A percentile compares a stretch with the other conserved stretches of the same genome.
These are phyloP conservation scores for Aureococcus anophagefferens DNA, from an alignment of 108 stramenopile genomes.

Conservation along the genomic window DNA sequence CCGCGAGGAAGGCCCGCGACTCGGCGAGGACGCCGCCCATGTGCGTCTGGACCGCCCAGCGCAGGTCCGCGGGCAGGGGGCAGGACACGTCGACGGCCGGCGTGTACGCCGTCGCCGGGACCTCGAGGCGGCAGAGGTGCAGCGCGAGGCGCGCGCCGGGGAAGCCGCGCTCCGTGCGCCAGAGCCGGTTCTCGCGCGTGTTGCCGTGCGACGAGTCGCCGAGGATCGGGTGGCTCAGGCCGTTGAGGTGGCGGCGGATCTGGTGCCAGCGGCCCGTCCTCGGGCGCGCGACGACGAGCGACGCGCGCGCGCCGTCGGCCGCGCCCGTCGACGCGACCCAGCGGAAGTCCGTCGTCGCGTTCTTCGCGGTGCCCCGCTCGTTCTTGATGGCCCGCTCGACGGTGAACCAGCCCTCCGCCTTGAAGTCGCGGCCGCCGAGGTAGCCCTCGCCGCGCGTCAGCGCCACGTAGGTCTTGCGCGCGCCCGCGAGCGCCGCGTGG, in stretches of 20 bases:
- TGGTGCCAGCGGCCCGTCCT: slow-evolving; percentile 73
- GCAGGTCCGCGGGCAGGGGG: slow-evolving; percentile 57
- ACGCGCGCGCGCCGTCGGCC: slow-evolving; percentile 45
- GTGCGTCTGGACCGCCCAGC: no score
- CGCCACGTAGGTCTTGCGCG: slow-evolving; percentile 68
- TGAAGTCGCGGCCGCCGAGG: slow-evolving; percentile 35
- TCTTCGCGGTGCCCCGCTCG: slow-evolving; percentile 48
- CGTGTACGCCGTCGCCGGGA: slow-evolving; percentile 37
- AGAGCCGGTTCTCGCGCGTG: slow-evolving; percentile 51
- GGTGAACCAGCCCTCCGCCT: slow-evolving; percentile 57
- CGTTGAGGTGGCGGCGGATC: slow-evolving; percentile 68
- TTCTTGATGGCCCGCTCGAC: slow-evolving; percentile 60
- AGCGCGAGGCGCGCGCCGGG: slow-evolving; percentile 56
- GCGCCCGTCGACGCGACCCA: slow-evolving; percentile 47
- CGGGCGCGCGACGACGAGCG: slow-evolving; percentile 62
- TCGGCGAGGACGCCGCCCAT: no score
- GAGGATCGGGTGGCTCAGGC: slow-evolving; percentile 67
- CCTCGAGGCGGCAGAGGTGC: slow-evolving; percentile 52
- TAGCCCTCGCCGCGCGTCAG: slow-evolving; percentile 69
- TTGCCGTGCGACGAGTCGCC: slow-evolving; percentile 68
- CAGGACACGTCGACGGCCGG: slow-evolving; percentile 54
- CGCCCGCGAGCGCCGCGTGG: slow-evolving; percentile 42
- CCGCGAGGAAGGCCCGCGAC: background rate
- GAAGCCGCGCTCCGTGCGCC: slow-evolving; percentile 50
- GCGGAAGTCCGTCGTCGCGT: slow-evolving; percentile 58